Percentiles rank a stretch among this genome's conserved stretches.
Evolutionary conservation across 2,329 filamentous ascomycete genomes (phyloP).

Genomic region (Diaporthe helianthi): DNA sequence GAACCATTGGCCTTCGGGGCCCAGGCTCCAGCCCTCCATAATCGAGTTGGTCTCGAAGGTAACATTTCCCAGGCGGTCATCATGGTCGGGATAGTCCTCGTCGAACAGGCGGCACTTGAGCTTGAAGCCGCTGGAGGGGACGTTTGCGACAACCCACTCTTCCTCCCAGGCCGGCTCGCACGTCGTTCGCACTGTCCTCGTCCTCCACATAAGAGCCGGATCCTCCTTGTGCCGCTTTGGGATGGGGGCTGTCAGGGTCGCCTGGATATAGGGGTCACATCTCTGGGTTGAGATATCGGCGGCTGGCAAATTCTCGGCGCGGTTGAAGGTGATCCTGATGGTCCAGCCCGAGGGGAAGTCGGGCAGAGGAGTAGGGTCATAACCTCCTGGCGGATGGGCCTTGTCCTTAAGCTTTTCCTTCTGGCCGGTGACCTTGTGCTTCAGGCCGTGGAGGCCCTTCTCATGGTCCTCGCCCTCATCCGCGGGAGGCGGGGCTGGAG

Average conservation of each 20-base stretch:
- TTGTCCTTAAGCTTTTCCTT: constrained; percentile 50
- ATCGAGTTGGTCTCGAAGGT: constrained; percentile 71
- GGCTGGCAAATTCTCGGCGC: constrained; percentile 80
- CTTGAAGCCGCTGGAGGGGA: constrained; percentile 80
- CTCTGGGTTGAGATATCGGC: constrained; percentile 80
- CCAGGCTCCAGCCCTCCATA: constrained; percentile 74
- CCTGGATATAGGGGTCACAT: constrained; percentile 83
- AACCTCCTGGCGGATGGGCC: constrained; percentile 74
- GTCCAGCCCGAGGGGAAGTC: constrained; percentile 80
- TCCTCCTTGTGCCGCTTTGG: constrained; percentile 86
- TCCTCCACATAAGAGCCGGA: constrained; percentile 75
- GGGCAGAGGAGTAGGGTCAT: constrained; percentile 80
- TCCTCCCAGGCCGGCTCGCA: constrained; percentile 83
- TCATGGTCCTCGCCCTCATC: background rate
- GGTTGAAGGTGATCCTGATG: constrained; percentile 82
- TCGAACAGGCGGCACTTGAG: constrained; percentile 90
- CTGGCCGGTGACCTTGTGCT: constrained; percentile 45
- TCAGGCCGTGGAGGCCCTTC: constrained; percentile 39
- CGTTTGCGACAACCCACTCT: constrained; percentile 87
- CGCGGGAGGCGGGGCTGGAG: background rate
- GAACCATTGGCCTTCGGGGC: constrained; percentile 64
- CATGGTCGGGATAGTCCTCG: constrained; percentile 84
- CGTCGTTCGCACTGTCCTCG: constrained; percentile 74
- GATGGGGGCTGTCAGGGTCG: constrained; percentile 75
- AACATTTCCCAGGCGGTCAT: constrained; percentile 88